Evolutionary conservation across 2,329 filamentous ascomycete genomes (phyloP).

Genomic region (Fusarium continuum): DNA sequence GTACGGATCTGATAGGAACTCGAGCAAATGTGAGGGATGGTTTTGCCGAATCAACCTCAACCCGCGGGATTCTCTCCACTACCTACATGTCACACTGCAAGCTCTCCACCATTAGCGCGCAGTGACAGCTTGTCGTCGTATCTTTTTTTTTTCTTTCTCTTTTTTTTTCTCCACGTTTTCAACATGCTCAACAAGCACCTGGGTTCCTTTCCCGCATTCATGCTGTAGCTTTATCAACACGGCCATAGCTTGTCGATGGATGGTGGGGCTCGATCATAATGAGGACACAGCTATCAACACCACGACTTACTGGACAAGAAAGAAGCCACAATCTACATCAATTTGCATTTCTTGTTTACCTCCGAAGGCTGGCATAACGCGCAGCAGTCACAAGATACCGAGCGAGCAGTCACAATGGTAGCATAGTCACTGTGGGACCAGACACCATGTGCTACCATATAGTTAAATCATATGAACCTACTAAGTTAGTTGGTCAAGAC

Average conservation of each 20-base stretch:
- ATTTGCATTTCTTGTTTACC: background rate
- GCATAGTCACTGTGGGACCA: background rate
- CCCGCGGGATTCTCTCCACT: background rate
- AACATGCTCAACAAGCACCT: slow-evolving; percentile 1
- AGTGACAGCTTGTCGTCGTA: slow-evolving; percentile 4
- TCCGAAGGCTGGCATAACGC: background rate
- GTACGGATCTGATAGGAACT: slow-evolving; percentile 1
- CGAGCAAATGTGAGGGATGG: background rate
- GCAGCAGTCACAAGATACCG: background rate
- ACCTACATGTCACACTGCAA: background rate
- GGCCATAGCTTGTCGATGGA: background rate
- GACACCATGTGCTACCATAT: background rate
- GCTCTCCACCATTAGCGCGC: slow-evolving; percentile 7
- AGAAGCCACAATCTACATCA: background rate
- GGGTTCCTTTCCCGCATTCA: background rate
- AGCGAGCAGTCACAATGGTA: background rate
- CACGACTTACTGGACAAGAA: background rate
- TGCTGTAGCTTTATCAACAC: too few species aligned
- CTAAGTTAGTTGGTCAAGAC: background rate
- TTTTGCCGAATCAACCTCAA: background rate
- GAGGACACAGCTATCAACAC: background rate
- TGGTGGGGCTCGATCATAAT: background rate
- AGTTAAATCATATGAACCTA: background rate
- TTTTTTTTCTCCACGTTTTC: background rate
- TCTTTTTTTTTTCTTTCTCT: background rate